phyloP scores from a whole-genome alignment of 805 yeast genomes.

The Kodamaea restingae region DNA sequence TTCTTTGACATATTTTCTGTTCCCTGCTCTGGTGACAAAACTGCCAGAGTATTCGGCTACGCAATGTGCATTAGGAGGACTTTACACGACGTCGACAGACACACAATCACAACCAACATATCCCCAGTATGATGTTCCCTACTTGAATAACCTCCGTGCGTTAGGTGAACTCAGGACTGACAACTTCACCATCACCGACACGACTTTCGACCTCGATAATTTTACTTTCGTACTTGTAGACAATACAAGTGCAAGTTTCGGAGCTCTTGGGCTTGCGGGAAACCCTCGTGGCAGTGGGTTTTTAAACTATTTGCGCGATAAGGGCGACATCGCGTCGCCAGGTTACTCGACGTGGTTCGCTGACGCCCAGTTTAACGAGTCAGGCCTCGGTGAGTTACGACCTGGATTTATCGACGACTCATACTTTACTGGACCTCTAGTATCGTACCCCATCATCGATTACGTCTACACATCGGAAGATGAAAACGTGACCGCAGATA shows the following conservation, averaged over 20 bases:
- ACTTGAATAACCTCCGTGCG: constrained; percentile 24
- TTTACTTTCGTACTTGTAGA: constrained; percentile 28
- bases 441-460: constrained; percentile 49
- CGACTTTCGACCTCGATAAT: constrained; percentile 11
- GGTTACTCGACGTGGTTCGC: constrained; percentile 35
- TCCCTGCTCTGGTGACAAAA: constrained; percentile 16
- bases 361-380: constrained; percentile 10
- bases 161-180: constrained; percentile 25
- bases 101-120: constrained; percentile 7
- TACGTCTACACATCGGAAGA: constrained; percentile 15
- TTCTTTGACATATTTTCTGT: neutral
- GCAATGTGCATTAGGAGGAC: constrained; percentile 29
- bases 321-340: constrained; percentile 22
- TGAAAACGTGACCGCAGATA: neutral
- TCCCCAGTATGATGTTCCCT: constrained; percentile 20
- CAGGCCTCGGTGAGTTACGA: constrained; percentile 35
- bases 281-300: constrained; percentile 26
- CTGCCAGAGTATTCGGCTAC: constrained; percentile 19
- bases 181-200: constrained; percentile 17
- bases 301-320: constrained; percentile 17
- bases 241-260: constrained; percentile 20
- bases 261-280: constrained; percentile 37
- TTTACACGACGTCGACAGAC: constrained; percentile 11
- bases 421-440: constrained; percentile 44
- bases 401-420: constrained; percentile 57